phyloP scores from a whole-genome alignment of 768 basidiomycete genomes.

The Mycena galericulata region DNA sequence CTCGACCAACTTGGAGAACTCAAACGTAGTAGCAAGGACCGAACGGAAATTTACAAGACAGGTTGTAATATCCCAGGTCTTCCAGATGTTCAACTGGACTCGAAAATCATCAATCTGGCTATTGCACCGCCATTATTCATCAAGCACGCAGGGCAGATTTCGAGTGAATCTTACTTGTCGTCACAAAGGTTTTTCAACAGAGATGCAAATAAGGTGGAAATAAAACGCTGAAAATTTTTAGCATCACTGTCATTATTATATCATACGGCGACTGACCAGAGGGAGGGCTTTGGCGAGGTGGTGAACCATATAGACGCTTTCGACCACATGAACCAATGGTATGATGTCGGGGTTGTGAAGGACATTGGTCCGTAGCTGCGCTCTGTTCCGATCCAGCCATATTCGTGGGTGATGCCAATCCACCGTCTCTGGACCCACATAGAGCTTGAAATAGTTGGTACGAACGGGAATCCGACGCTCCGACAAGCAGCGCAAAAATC shows the following conservation, averaged over 20 bases:
- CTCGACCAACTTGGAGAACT: conserved; percentile 24
- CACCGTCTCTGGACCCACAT: conserved; percentile 23
- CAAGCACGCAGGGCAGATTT: not conserved
- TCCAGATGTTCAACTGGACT: conserved; percentile 17
- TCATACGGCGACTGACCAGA: conserved; percentile 7
- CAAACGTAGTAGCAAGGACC: conserved; percentile 17
- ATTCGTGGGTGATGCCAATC: conserved; percentile 26
- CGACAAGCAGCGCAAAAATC: conserved; percentile 22
- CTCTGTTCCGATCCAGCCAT: conserved; percentile 21
- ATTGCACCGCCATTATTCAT: not conserved
- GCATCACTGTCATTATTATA: not conserved
- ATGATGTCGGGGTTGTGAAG: conserved; percentile 11
- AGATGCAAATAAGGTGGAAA: conserved; percentile 19
- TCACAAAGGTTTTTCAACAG: conserved; percentile 8
- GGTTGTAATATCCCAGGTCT: conserved; percentile 23
- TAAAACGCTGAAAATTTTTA: conserved; percentile 13
- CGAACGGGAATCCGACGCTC: conserved; percentile 3
- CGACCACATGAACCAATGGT: conserved; percentile 14
- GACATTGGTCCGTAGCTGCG: conserved; percentile 8
- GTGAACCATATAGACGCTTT: conserved; percentile 28
- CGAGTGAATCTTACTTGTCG: not conserved
- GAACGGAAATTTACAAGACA: conserved; percentile 29
- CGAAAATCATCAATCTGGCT: conserved; percentile 20
- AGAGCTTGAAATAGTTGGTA: conserved; percentile 20
- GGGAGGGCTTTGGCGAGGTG: conserved; percentile 10